phyloP scores from a whole-genome alignment of 352 stramenopile genomes.

The Thalassiosira livingstoniorum region DNA sequence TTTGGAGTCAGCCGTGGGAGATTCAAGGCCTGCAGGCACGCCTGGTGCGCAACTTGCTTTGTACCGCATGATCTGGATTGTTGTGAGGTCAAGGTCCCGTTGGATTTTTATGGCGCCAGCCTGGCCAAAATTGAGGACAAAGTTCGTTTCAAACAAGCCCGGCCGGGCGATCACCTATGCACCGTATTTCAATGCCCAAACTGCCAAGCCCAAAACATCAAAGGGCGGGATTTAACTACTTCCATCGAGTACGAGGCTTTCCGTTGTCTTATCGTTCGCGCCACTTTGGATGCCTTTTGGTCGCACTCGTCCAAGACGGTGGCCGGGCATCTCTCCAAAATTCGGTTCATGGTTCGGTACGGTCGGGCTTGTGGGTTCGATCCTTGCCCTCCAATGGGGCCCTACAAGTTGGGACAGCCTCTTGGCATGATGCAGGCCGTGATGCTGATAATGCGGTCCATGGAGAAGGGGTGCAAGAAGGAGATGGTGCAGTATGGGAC shows the following conservation, averaged over 20 bases:
- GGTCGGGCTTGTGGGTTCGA: neutral
- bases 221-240: neutral
- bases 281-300: constrained; percentile 15
- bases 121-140: neutral
- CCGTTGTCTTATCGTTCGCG: neutral
- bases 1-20: neutral
- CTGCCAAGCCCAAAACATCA: too few species aligned
- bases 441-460: constrained; percentile 13
- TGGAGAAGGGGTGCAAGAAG: constrained; percentile 15
- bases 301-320: neutral
- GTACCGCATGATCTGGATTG: neutral
- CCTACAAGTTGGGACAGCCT: neutral
- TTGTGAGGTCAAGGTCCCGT: too few species aligned
- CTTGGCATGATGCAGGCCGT: constrained; percentile 11
- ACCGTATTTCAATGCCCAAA: constrained; percentile 15
- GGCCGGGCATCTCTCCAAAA: neutral
- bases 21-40: neutral
- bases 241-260: neutral
- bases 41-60: constrained; percentile 3
- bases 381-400: neutral
- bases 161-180: constrained; percentile 6
- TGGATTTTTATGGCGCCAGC: constrained; percentile 11
- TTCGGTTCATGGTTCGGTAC: constrained; percentile 8
- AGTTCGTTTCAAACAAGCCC: constrained; percentile 9
- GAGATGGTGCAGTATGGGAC: constrained; percentile 16